Base-by-base conservation (phyloP, 2,329 filamentous ascomycete genomes). In the Samsoniella hepiali region DNA sequence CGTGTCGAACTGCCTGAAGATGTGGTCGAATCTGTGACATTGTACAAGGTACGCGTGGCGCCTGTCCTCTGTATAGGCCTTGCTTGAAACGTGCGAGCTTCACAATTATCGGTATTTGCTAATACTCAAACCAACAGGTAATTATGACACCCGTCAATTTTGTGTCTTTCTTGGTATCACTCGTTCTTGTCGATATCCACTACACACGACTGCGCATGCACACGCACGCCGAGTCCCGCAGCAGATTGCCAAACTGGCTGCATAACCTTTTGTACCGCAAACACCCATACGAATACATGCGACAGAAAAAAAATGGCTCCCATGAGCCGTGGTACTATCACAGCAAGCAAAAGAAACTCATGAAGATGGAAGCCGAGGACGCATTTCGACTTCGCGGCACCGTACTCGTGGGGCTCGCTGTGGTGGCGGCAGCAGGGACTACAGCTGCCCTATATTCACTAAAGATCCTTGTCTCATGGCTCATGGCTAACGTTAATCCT, bases 131-230 rank as follows among this genome's bases (percentile, higher is more conserved):
- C 3, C 22, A 42, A 15, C 63, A 83, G 80, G 62, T 78, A 27
- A 68, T 90, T 68, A 79, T 88, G 75, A 88, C 86, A 0, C 87
- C 88, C 8, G 68, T 90, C 65, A 80, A 86, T 67, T 84, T 90
- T 72, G 77, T 85, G 58, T 83, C 85, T 29, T 90, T 90, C 74
- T 72, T 91, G 49, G 53, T 90, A 67, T 90, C 88, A 2, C 82
- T 91, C 53, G 80, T 82, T 71, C 73, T 89, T 58, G 81, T 90
- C 50, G 87, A 90, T 75, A 76, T 81, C 58, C 79, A 79, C 64
- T 78, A 85, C 81, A 75, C 84, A 69, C 70, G 79, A 69, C 71
- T 79, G 73, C 79, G 86, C 74, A 76, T 76, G 59, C 75, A 75
- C 64, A 72, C 69, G 57, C 75, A 75, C 64, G 72, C 69, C 68